These are phyloP conservation scores for Pyrenula massariospora DNA, from an alignment of 495 filamentous ascomycete species.

Conservation along the genomic window DNA sequence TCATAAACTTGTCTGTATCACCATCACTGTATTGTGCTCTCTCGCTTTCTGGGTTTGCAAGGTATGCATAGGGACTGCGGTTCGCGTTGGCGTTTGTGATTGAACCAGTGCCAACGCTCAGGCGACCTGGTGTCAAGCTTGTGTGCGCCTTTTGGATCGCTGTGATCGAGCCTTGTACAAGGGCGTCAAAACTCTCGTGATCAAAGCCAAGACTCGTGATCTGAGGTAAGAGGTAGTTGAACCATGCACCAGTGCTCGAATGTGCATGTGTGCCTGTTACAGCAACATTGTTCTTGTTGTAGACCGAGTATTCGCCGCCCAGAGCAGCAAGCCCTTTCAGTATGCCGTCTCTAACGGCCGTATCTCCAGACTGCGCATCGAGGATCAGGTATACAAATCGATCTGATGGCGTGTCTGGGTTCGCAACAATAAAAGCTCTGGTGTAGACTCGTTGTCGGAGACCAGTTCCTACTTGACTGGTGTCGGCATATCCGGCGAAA, in stretches of 20 bases:
- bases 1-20: conserved; percentile 81
- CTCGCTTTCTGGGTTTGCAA: conserved; percentile 76
- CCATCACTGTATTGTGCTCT: conserved; percentile 57
- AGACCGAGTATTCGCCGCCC: conserved; percentile 58
- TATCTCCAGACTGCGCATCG: conserved; percentile 84
- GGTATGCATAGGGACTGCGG: conserved; percentile 81
- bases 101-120: conserved; percentile 64
- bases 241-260: conserved; percentile 84
- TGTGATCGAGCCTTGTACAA: conserved; percentile 74
- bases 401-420: conserved; percentile 49
- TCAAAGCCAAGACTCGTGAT: conserved; percentile 86
- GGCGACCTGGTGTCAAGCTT: conserved; percentile 54
- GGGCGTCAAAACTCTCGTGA: conserved; percentile 76
- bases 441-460: conserved; percentile 84
- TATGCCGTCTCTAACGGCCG: conserved; percentile 78
- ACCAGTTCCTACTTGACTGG: conserved; percentile 76
- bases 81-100: conserved; percentile 80
- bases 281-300: conserved; percentile 76
- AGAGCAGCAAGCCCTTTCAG: conserved; percentile 55
- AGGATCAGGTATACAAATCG: conserved; percentile 82
- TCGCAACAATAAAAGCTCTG: conserved; percentile 79
- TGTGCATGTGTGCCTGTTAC: conserved; percentile 92
- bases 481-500: conserved; percentile 85
- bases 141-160: conserved; percentile 78
- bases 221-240: conserved; percentile 92